Base-by-base conservation (phyloP, 2,329 filamentous ascomycete species). In the Fonsecaea pedrosoi region DNA sequence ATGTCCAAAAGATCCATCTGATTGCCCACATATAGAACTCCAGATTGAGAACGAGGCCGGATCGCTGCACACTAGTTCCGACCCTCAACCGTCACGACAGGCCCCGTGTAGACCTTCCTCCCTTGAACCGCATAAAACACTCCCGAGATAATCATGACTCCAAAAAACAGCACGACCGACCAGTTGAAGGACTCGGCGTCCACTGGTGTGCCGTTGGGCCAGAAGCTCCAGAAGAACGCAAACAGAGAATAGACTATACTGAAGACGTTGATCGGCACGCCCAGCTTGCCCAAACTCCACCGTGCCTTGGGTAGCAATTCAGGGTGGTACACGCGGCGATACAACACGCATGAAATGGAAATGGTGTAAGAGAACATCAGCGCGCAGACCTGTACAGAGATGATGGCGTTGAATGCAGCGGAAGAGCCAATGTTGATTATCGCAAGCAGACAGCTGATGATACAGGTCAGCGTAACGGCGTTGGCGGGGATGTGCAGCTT, bases 331-430 rank as follows among this genome's bases (percentile, higher is more conserved):
- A 83, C 71, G 18, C 81, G 79, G 21, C 80, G 77, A 64, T 77
- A 79, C 53, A 83, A 75, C 3, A 85, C 75, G 62, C 79, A 82
- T 40, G 76, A 74, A 60, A 84, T 81, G 30, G 81, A 81, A 50
- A 84, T 78, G 54, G 82, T 78, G 71, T 86, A 86, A 4, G 82
- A 83, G 62, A 78, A 81, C 62, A 85, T 79, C 9, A 85, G 77
- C 0, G 82, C 81, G 2, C 78, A 80, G 34, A 82, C 77, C 8
- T 79, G 78, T 1, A 86, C 77, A 1, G 82, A 84, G 13, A 80
- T 75, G 48, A 72, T 69, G 13, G 65, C 69, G 59, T 68, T 68
- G 68, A 73, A 72, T 15, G 69, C 71, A n/a, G 63, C 62, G 15
- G 57, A 56, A 34, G 60, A 67, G 6, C 71, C 71, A 34, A 73